Conservation (phyloP, 345 rosid species). For the Gossypium sturtianum region DNA sequence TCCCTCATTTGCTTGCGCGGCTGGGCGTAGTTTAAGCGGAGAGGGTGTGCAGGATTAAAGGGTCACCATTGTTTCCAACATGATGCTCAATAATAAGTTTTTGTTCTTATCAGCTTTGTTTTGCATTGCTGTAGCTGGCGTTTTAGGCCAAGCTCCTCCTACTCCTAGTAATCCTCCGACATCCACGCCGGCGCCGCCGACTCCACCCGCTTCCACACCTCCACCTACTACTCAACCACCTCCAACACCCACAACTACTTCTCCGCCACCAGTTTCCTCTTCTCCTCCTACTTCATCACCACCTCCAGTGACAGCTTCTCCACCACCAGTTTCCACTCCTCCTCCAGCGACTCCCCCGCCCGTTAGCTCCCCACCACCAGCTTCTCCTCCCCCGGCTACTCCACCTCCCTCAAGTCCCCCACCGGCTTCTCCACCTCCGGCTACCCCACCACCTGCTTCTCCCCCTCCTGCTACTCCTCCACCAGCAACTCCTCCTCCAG, state of each 20-base stretch:
- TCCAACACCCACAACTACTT: conserved; percentile 7
- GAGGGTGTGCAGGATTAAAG: conserved; percentile 1
- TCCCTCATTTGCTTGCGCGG: not conserved
- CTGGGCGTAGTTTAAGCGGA: conserved; percentile 2
- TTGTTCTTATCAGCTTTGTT: conserved; percentile 1
- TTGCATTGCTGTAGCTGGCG: conserved; percentile 16
- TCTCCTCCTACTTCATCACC: conserved; percentile 9
- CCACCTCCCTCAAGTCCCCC: conserved; percentile 4
- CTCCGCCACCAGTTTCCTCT: conserved; percentile 4
- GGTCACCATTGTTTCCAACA: not conserved
- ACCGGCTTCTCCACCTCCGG: conserved; percentile 2
- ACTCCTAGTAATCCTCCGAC: conserved; percentile 8
- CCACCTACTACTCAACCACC: conserved; percentile 15
- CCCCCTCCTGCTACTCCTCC: conserved; percentile 32
- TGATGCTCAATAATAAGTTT: conserved; percentile 1
- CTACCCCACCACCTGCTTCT: conserved; percentile 26
- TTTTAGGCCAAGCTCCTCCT: conserved; percentile 9
- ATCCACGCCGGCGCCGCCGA: conserved; percentile 6
- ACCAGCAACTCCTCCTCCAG: conserved; percentile 33
- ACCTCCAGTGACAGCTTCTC: conserved; percentile 12
- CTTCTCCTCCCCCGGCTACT: conserved; percentile 8
- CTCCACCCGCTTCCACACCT: conserved; percentile 8
- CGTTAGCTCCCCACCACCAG: not conserved
- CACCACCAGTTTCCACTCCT: conserved; percentile 6
- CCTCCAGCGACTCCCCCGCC: conserved; percentile 18